Percentiles rank a stretch among this genome's conserved stretches.
Conservation (phyloP, 352 stramenopile genomes). For the Pythium phragmiticola region DNA sequence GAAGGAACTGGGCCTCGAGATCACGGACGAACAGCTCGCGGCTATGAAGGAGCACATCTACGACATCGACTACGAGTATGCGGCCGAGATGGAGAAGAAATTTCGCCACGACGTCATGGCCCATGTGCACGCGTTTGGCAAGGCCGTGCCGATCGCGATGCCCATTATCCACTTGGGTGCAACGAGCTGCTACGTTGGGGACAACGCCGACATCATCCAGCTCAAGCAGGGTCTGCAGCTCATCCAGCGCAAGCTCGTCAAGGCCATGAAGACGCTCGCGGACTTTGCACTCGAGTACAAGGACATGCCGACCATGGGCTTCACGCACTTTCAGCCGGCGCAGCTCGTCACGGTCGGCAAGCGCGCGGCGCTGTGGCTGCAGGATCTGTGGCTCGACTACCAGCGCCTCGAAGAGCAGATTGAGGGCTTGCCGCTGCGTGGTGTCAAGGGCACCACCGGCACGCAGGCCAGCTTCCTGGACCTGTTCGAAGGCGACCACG, state of each 20-base stretch:
- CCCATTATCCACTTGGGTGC: conserved; percentile 99
- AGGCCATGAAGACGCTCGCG: conserved; percentile 94
- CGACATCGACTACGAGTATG: conserved; percentile 98
- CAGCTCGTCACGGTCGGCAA: conserved; percentile 99
- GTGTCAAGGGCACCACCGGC: conserved; percentile 98
- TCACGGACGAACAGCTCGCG: conserved; percentile 96
- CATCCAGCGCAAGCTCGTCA: conserved; percentile 96
- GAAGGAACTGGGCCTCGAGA: conserved; percentile 97
- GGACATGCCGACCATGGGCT: conserved; percentile 97
- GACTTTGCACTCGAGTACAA: conserved; percentile 95
- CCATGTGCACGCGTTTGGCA: conserved; percentile 98
- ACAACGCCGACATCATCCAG: conserved; percentile 99
- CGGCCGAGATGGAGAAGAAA: conserved; percentile 96
- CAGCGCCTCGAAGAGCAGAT: conserved; percentile 95
- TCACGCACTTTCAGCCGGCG: conserved; percentile 99
- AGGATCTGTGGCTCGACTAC: conserved; percentile 97
- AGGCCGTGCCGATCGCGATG: conserved; percentile 95
- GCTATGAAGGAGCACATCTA: conserved; percentile 95
- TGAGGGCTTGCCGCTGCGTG: conserved; percentile 94
- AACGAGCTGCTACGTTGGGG: conserved; percentile 98
- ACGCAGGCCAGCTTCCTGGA: conserved; percentile 99
- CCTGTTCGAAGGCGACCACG: conserved; percentile 98
- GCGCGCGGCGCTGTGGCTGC: conserved; percentile 96
- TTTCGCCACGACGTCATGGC: conserved; percentile 99
- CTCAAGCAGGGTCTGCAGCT: conserved; percentile 95